Evolutionary conservation across 352 stramenopile genomes (phyloP).

Genomic region (Aphanomyces euteiches): DNA sequence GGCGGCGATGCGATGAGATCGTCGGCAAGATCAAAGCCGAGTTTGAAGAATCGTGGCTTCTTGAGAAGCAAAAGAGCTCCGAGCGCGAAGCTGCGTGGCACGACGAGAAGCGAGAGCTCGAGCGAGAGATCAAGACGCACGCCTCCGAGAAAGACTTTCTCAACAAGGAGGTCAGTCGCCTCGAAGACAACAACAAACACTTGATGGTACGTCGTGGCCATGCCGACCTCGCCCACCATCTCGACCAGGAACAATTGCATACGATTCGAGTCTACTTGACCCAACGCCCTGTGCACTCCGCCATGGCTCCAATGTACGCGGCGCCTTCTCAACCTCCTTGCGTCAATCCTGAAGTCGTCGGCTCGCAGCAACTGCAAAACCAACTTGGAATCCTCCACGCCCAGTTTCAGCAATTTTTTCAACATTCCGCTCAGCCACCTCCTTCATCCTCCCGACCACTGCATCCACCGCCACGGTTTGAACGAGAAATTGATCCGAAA

Average conservation of each 20-base stretch:
- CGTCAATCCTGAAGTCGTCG: not conserved
- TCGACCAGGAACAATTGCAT: conserved; percentile 44
- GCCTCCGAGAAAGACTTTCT: conserved; percentile 49
- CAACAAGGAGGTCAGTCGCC: conserved; percentile 44
- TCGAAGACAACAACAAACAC: conserved; percentile 62
- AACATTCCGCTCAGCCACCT: conserved; percentile 32
- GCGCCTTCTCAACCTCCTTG: not conserved
- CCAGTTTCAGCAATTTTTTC: conserved; percentile 60
- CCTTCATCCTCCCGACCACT: conserved; percentile 20
- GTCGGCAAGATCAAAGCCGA: conserved; percentile 28
- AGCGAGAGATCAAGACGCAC: conserved; percentile 44
- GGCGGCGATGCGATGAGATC: conserved; percentile 27
- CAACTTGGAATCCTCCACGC: conserved; percentile 51
- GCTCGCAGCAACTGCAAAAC: conserved; percentile 45
- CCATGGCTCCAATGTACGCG: not conserved
- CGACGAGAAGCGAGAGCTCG: conserved; percentile 36
- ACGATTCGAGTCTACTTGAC: conserved; percentile 57
- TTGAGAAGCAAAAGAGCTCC: conserved; percentile 17
- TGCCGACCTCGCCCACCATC: not conserved
- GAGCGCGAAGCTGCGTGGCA: conserved; percentile 27
- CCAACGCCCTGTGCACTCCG: conserved; percentile 40
- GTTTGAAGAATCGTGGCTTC: conserved; percentile 25
- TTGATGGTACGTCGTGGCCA: conserved; percentile 33
- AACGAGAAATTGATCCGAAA: conserved; percentile 1
- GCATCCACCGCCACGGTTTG: not conserved